Conservation (phyloP, 352 stramenopile genomes). For the Phytophthora fragariae region DNA sequence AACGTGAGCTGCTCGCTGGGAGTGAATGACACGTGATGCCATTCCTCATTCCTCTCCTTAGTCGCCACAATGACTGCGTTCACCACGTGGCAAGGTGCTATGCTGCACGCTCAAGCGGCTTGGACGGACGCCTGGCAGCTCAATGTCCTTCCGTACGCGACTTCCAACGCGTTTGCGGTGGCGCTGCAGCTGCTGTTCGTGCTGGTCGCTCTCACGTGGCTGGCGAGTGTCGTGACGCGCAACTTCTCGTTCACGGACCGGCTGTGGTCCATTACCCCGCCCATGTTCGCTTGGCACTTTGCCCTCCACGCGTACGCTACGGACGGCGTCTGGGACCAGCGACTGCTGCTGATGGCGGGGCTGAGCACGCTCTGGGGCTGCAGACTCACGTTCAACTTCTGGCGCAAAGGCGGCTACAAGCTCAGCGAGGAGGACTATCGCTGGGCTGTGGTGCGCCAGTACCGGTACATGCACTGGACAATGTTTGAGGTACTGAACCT, state of each 20-base stretch:
- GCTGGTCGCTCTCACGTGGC: constrained; percentile 58
- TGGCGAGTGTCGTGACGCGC: constrained; percentile 72
- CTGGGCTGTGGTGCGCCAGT: constrained; percentile 86
- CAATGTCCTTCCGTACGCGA: constrained; percentile 50
- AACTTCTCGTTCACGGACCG: constrained; percentile 95
- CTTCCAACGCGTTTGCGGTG: constrained; percentile 48
- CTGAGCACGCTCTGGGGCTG: constrained; percentile 89
- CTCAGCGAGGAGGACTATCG: constrained; percentile 94
- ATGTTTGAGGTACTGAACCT: constrained; percentile 92
- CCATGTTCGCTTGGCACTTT: constrained; percentile 89
- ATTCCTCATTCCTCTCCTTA: constrained; percentile 20
- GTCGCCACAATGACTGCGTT: constrained; percentile 30
- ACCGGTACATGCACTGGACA: constrained; percentile 80
- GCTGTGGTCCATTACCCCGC: constrained; percentile 92
- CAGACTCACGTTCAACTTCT: constrained; percentile 93
- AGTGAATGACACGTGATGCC: neutral
- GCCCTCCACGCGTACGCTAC: constrained; percentile 58
- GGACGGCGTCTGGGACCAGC: constrained; percentile 67
- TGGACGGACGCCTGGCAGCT: constrained; percentile 40
- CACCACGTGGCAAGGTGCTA: constrained; percentile 38
- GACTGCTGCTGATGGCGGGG: constrained; percentile 79
- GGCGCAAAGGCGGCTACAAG: constrained; percentile 90
- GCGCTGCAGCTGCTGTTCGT: constrained; percentile 55
- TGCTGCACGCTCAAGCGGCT: constrained; percentile 44
- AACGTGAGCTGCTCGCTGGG: constrained; percentile 8